Evolutionary conservation across 2,329 filamentous ascomycete genomes (phyloP), one percentile per base, ranked within the genome.

Genomic region (Rosellinia necatrix): DNA sequence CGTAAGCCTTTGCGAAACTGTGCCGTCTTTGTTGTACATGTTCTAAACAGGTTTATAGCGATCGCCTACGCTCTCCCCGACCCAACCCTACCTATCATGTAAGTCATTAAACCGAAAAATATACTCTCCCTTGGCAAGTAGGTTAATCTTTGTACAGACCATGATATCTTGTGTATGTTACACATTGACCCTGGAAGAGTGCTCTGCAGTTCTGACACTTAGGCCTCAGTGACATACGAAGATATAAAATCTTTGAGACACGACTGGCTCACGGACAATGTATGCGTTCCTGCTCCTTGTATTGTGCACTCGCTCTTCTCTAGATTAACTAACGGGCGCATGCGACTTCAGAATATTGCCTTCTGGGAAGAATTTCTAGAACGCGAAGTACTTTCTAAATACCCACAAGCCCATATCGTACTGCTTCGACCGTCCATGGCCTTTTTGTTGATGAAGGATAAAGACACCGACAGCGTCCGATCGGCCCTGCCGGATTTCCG

Each of bases 351-450:
- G 90, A 92, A 92, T 66, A 97, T 99, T 64, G 88, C 91, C 47
- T 97, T 99, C 72, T 99, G 94, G 93, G 90, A 97, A 81, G 93
- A 97, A 82, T 96, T 86, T 66, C 86, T 99, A 63, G 94, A 99
- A 74, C 90, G 87, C 60, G 93, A 97, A 77, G 87, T 91, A 59
- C 86, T 99, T 24, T 79, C 80, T 25, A 84, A 86, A 65, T 96
- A 89, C 70, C 90, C 90, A 8, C 86, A 90, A 69, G 91, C 91
- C 17, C 85, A 91, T 61, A 96, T 99, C 71, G 82, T 93, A 58
- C 89, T 99, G 53, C 86, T 99, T 24, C 90, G 93, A 10, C 94
- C 94, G 1, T 90, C 88, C 68, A 96, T 97, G 90, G 88, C 90
- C 52, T 96, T 94, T 72, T 86, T 97, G 73, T 84, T 97, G 60